Base-by-base conservation (phyloP, 169 alveolate species). In the Eimeria mitis region DNA sequence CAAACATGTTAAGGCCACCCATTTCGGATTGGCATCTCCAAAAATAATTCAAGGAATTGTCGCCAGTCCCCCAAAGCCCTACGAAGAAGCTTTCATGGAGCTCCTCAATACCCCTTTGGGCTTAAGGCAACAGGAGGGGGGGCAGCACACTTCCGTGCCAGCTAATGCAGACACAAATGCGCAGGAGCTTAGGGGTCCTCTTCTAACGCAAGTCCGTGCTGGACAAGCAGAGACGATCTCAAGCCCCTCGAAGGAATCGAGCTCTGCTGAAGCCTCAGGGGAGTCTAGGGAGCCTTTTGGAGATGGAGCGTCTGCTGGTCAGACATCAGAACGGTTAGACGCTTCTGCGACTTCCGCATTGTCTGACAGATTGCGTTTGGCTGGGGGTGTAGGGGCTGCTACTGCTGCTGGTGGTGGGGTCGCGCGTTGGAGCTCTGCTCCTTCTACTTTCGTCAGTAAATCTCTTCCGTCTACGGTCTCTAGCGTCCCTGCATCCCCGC, bases 101-200 rank as follows among this genome's bases (percentile, higher is more conserved):
- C 83, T 73, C 54, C 56, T 19, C 25, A 73, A 37, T 31, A 73
- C 54, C 13, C 83, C 83, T 73, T 42, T 73, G 25, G 83, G 83
- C 54, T 34, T 73, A 37, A 73, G 54, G 47, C 52, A 73, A 40
- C 56, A 73, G 83, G 23, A 37, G 54, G 3, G 83, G n/a, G 23
- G 4, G 2, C 42, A 1, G 42, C 73, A 28, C 4, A 3, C 3
- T 1, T 1, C 13, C 42, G 14, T 1, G 73, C 42, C 1, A 63
- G 14, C 34, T 63, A 40, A 13, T 28, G 73, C 28, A 3, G 28
- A 5, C 4, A 1, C 73, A 40, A 28, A 21, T 63, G 5, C 3
- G 13, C 73, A 63, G 40, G 73, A 5, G 5, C 73, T 25, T 1
- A 13, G 19, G 73, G 40, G 8, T 63, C 34, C 34, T 63, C 14